Base-by-base conservation (phyloP, 805 yeast species). In the Jamesozyma hellenica region DNA sequence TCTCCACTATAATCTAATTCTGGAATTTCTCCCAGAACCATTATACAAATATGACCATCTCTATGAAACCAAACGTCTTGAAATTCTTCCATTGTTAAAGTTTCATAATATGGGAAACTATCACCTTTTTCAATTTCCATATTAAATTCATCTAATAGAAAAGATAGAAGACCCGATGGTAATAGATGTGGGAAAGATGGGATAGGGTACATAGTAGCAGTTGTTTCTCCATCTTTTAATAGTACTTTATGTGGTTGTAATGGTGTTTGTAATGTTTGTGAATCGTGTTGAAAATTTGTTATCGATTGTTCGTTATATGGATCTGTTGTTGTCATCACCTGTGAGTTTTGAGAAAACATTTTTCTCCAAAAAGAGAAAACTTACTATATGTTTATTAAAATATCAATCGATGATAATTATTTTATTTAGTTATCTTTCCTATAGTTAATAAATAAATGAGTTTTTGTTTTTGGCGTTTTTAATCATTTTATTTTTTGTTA, bases 191-290 rank as follows among this genome's bases (percentile, higher is more conserved):
- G 77, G 19, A 70, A 70, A 0, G 78, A 68, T 23, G 75, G 72
- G 12, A 90, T 74, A 4, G 98, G 97, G 55, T 85, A 86, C 43
- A 92, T 79, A 3, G 96, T 88, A 1, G 96, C 96, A 0, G 88
- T 77, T 1, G 96, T 87, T 48, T 84, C 92, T 14, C 90, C 86
- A 59, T 88, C 96, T 53, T 83, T 81, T 21, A 87, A 66, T 11
- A 86, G 63, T 2, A 86, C 84, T 1, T 94, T 84, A 50, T 79
- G 77, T 6, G 92, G 75, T 46, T 74, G 60, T 35, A 58, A 39
- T n/a, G 53, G 58, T 4, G 63, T 42, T 23, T 29, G 17, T 21
- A 31, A 11, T 17, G 27, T 15, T 27, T 27, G 40, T 11, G 32
- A 35, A n/a, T 38, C 36, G 5, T 23, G 27, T 11, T 30, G n/a